Percentiles rank a stretch among this genome's conserved stretches.
Evolutionary conservation across 495 filamentous ascomycete genomes (phyloP).

Genomic region (Articulospora tetracladia): DNA sequence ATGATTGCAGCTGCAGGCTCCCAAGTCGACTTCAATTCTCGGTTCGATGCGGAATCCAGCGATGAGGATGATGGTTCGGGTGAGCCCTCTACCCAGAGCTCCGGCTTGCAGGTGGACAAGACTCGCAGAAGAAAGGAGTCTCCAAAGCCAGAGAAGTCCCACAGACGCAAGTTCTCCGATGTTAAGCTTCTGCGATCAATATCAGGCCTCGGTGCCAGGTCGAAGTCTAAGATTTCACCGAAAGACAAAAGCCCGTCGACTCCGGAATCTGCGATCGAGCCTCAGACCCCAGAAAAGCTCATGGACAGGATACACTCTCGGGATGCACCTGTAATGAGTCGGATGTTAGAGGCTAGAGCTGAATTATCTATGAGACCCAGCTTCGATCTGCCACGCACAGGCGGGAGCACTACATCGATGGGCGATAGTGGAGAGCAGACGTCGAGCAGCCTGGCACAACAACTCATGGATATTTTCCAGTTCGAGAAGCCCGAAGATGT

Average conservation of each 20-base stretch:
- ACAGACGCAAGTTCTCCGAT: conserved; percentile 57
- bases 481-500: conserved; percentile 83
- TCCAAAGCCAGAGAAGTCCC: conserved; percentile 29
- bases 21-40: conserved; percentile 70
- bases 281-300: conserved; percentile 5
- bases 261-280: conserved; percentile 12
- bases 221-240: conserved; percentile 27
- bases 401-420: conserved; percentile 24
- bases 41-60: conserved; percentile 76
- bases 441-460: conserved; percentile 54
- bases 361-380: conserved; percentile 53
- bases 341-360: conserved; percentile 78
- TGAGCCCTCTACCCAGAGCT: conserved; percentile 16
- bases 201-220: conserved; percentile 41
- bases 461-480: conserved; percentile 83
- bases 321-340: conserved; percentile 69
- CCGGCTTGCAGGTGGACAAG: conserved; percentile 22
- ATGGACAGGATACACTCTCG: conserved; percentile 19
- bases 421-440: conserved; percentile 33
- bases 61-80: conserved; percentile 65
- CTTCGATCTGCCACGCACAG: conserved; percentile 43
- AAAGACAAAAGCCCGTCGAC: conserved; percentile 16
- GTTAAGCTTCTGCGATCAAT: conserved; percentile 57
- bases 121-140: conserved; percentile 13
- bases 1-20: conserved; percentile 90